These are phyloP conservation scores for Simplicillium sp. DNA, from an alignment of 2,329 filamentous ascomycete species.

Conservation along the genomic window DNA sequence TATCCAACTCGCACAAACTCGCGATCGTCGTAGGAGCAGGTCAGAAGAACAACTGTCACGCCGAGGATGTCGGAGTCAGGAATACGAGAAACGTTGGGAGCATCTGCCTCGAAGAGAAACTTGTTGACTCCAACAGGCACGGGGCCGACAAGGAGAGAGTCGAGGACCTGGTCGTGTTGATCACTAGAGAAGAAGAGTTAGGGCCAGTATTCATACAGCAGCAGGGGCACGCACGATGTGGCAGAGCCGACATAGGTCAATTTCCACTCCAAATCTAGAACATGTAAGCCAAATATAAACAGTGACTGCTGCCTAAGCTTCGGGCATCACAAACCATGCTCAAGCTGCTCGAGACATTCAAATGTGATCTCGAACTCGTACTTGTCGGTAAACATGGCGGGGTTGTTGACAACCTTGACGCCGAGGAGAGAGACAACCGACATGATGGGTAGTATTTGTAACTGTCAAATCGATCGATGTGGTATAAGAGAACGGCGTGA, in stretches of 20 bases:
- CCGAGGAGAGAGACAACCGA: conserved; percentile 93
- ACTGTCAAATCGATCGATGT: conserved; percentile 19
- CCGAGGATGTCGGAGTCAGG: conserved; percentile 92
- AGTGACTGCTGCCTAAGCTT: conserved; percentile 9
- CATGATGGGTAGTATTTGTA: conserved; percentile 43
- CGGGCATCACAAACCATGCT: conserved; percentile 58
- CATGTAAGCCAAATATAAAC: not conserved
- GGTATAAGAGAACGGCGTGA: conserved; percentile 1
- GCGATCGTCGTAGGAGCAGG: conserved; percentile 89
- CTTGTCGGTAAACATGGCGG: conserved; percentile 81
- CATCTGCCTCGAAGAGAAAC: conserved; percentile 93
- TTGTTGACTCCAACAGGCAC: conserved; percentile 98
- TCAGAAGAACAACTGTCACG: conserved; percentile 93
- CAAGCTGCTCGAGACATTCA: conserved; percentile 87
- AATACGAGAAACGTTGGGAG: conserved; percentile 82
- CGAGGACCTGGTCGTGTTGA: conserved; percentile 96
- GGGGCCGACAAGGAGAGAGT: conserved; percentile 92
- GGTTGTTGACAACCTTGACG: conserved; percentile 95
- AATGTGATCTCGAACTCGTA: conserved; percentile 99
- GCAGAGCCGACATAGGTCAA: conserved; percentile 97
- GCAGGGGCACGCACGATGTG: conserved; percentile 56
- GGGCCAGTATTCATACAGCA: conserved; percentile 9
- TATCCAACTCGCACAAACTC: conserved; percentile 98
- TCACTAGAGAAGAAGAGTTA: conserved; percentile 44
- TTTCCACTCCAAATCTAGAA: conserved; percentile 93